These are phyloP conservation scores for Stenocarpella maydis DNA, from an alignment of 2,329 filamentous ascomycete genomes.

Conservation along the genomic window DNA sequence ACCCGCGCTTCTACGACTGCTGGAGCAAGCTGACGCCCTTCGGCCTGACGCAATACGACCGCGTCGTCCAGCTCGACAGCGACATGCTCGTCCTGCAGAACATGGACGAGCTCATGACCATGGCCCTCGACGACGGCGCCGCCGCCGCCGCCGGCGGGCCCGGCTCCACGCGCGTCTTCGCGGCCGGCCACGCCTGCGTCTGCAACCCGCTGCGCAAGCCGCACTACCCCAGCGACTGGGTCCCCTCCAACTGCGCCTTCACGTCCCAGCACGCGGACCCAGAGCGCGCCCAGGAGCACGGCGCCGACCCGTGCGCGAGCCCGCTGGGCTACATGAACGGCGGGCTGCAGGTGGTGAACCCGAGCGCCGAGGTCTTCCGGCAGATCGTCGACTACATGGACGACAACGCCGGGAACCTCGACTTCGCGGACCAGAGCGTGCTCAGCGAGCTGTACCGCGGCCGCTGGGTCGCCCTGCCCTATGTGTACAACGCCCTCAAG, in stretches of 20 bases:
- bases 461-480: slow-evolving; percentile 66
- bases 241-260: slow-evolving; percentile 65
- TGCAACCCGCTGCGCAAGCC: slow-evolving; percentile 82
- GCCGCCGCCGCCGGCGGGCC: slow-evolving; percentile 33
- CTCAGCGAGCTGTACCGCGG: slow-evolving; percentile 63
- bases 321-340: slow-evolving; percentile 63
- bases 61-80: slow-evolving; percentile 84
- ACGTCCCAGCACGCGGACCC: slow-evolving; percentile 60
- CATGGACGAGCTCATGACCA: slow-evolving; percentile 93
- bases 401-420: slow-evolving; percentile 54
- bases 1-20: slow-evolving; percentile 88
- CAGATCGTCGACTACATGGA: slow-evolving; percentile 62
- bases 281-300: slow-evolving; percentile 54
- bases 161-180: slow-evolving; percentile 74
- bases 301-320: slow-evolving; percentile 53
- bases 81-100: slow-evolving; percentile 86
- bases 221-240: slow-evolving; percentile 81
- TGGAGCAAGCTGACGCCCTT: slow-evolving; percentile 90
- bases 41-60: slow-evolving; percentile 76
- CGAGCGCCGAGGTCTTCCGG: slow-evolving; percentile 55
- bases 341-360: slow-evolving; percentile 65
- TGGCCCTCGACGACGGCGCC: slow-evolving; percentile 60
- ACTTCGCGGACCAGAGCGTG: slow-evolving; percentile 68
- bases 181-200: slow-evolving; percentile 83
- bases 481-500: slow-evolving; percentile 70